Conservation (phyloP, 768 basidiomycete genomes). For the Auriscalpium orientale region DNA sequence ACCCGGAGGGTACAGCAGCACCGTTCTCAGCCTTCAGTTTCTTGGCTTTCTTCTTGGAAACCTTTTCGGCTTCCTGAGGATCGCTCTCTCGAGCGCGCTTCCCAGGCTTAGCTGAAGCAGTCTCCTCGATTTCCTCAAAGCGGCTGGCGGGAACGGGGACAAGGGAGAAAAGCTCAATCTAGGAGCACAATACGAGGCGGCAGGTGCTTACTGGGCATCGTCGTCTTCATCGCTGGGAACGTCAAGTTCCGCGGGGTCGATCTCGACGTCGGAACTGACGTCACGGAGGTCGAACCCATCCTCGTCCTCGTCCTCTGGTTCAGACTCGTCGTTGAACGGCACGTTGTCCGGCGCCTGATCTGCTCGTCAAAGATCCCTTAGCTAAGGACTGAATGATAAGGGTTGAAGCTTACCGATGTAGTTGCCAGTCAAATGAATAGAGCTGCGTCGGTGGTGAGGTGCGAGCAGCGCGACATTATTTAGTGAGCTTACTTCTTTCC, state of each 20-base stretch:
- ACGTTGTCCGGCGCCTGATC: constrained; percentile 49
- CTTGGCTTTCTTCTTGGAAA: constrained; percentile 61
- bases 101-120: constrained; percentile 25
- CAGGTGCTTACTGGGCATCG: constrained; percentile 10
- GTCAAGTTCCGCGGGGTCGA: constrained; percentile 47
- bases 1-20: constrained; percentile 27
- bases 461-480: background rate
- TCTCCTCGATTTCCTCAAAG: constrained; percentile 58
- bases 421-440: constrained; percentile 77
- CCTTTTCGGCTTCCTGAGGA: constrained; percentile 34
- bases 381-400: background rate
- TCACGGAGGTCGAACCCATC: constrained; percentile 63
- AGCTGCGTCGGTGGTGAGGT: constrained; percentile 28
- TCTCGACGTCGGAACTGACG: constrained; percentile 78
- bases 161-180: background rate
- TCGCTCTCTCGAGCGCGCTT: constrained; percentile 73
- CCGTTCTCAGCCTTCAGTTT: constrained; percentile 64
- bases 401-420: constrained; percentile 54
- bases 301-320: constrained; percentile 46
- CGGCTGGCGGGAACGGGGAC: constrained; percentile 34
- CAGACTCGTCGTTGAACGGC: constrained; percentile 42
- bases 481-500: constrained; percentile 69
- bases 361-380: constrained; percentile 19
- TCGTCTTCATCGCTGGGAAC: constrained; percentile 40
- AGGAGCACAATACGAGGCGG: background rate